phyloP scores from a whole-genome alignment of 345 rosid species.

The Schrenkiella parvula region DNA sequence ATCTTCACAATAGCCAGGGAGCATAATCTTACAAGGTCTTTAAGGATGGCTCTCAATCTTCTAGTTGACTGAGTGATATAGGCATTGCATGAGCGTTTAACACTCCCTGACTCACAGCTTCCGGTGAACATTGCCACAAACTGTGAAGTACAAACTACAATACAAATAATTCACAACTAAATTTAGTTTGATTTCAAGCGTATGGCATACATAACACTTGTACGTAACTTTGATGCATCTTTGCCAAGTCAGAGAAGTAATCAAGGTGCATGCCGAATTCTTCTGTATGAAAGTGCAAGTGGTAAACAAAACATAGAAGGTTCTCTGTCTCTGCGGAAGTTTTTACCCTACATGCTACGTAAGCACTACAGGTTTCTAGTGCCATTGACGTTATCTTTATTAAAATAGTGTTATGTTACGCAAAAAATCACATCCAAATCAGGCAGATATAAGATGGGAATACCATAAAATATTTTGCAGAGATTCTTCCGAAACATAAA shows the following conservation, averaged over 20 bases:
- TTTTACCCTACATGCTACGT: slow-evolving; percentile 9
- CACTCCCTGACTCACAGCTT: slow-evolving; percentile 40
- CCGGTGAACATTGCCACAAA: slow-evolving; percentile 84
- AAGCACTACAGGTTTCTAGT: slow-evolving; percentile 5
- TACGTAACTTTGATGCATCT: not conserved
- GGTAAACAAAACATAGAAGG: not conserved
- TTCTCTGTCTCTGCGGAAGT: not conserved
- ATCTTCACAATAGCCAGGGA: not conserved
- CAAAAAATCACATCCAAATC: not conserved
- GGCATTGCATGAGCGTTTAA: slow-evolving; percentile 54
- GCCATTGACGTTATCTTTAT: not conserved
- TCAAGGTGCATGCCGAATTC: not conserved
- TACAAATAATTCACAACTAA: slow-evolving; percentile 1
- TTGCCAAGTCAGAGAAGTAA: not conserved
- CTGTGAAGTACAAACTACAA: slow-evolving; percentile 77
- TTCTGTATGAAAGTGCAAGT: not conserved
- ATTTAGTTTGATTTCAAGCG: not conserved
- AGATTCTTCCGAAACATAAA: slow-evolving; percentile 69
- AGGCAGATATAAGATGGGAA: slow-evolving; percentile 9
- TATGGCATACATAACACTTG: not conserved
- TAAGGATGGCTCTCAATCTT: slow-evolving; percentile 70
- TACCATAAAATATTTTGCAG: slow-evolving; percentile 85
- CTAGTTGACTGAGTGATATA: slow-evolving; percentile 82
- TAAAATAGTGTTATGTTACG: not conserved
- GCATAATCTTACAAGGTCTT: slow-evolving; percentile 70